phyloP scores from a whole-genome alignment of 352 stramenopile species.

The Phytophthora pinifolia region DNA sequence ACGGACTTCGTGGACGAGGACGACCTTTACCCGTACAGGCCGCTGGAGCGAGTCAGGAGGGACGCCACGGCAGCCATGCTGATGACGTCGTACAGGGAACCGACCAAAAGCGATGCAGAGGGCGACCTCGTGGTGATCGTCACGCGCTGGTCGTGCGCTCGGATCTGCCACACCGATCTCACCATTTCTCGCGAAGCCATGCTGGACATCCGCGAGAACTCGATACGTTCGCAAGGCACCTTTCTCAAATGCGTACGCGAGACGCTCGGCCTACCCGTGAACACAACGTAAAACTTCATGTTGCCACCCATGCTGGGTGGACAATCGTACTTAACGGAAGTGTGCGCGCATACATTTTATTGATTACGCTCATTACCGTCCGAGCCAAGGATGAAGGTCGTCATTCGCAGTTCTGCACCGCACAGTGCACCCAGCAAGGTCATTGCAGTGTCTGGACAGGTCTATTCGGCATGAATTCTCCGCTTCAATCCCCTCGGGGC shows the following conservation, averaged over 20 bases:
- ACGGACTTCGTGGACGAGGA: no score
- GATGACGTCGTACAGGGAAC: slow-evolving; percentile 23
- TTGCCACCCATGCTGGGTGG: no score
- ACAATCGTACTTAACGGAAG: no score
- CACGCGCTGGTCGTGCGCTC: slow-evolving; percentile 26
- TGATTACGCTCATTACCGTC: no score
- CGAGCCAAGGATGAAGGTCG: slow-evolving; percentile 1
- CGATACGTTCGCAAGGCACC: slow-evolving; percentile 20
- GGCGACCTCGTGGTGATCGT: slow-evolving; percentile 25
- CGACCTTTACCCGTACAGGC: no score
- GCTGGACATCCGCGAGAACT: slow-evolving; percentile 23
- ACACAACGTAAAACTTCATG: slow-evolving; percentile 8
- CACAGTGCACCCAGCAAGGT: background rate
- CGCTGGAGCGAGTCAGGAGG: no score
- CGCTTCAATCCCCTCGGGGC: no score
- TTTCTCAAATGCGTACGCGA: slow-evolving; percentile 32
- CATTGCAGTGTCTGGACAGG: no score
- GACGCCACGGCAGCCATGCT: slow-evolving; percentile 36
- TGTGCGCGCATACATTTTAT: background rate
- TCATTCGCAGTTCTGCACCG: slow-evolving; percentile 13
- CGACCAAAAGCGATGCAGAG: slow-evolving; percentile 5
- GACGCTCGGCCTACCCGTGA: slow-evolving; percentile 20
- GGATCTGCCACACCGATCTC: slow-evolving; percentile 28
- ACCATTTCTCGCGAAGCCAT: slow-evolving; percentile 18
- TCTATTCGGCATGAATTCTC: no score